Evolutionary conservation across 2,329 filamentous ascomycete species (phyloP).

Genomic region (Sporothrix euskadiensis): DNA sequence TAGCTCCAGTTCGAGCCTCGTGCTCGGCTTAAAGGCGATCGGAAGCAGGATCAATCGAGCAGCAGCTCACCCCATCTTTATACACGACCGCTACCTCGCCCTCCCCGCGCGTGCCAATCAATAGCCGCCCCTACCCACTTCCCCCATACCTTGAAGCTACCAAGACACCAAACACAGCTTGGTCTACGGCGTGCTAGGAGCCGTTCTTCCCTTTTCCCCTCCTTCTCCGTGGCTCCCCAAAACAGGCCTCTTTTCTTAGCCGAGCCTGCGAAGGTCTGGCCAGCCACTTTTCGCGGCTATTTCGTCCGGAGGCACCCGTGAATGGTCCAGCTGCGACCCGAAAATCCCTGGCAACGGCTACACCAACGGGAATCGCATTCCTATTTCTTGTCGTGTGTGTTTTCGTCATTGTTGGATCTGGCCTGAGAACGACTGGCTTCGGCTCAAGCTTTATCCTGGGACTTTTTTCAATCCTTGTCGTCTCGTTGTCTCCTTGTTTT

Average conservation of each 20-base stretch:
- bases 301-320: constrained; percentile 29
- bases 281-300: constrained; percentile 28
- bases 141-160: neutral
- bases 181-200: neutral
- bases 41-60: constrained; percentile 4
- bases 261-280: constrained; percentile 23
- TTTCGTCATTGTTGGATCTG: constrained; percentile 18
- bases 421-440: neutral
- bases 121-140: constrained; percentile 16
- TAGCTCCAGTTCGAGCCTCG: constrained; percentile 1
- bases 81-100: neutral
- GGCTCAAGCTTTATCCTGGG: neutral
- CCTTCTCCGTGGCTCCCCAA: constrained; percentile 14
- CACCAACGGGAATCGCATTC: constrained; percentile 5
- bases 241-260: constrained; percentile 20
- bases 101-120: constrained; percentile 24
- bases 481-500: neutral
- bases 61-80: constrained; percentile 20
- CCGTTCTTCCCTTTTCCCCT: constrained; percentile 15
- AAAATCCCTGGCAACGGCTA: constrained; percentile 25
- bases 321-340: constrained; percentile 24
- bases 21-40: constrained; percentile 12
- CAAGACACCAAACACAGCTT: constrained; percentile 10
- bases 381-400: constrained; percentile 28
- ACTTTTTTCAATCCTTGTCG: neutral